A percentile compares a stretch with the other conserved stretches of the same genome.
These are phyloP conservation scores for Anaeromyces robustus DNA, from an alignment of 192 early-diverging fungal species.

Conservation along the genomic window DNA sequence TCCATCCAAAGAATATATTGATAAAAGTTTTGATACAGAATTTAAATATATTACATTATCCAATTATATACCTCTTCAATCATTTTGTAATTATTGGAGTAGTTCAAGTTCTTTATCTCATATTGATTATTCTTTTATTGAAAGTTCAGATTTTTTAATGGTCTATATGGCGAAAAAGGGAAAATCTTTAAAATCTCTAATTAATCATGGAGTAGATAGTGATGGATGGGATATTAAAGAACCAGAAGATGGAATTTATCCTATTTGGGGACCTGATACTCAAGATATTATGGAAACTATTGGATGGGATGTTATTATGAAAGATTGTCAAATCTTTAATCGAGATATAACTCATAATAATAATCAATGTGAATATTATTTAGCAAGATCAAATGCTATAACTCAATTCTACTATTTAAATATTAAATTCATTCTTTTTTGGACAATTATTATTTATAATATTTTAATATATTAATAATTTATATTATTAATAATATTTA, in stretches of 20 bases:
- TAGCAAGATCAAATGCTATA: not conserved
- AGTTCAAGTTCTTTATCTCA: not conserved
- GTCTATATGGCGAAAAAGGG: not conserved
- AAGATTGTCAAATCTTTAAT: not conserved
- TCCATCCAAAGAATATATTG: not conserved
- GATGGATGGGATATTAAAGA: not conserved
- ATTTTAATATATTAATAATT: too few relatives aligned
- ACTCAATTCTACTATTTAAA: too few relatives aligned
- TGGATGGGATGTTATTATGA: not conserved
- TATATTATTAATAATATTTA: too few relatives aligned
- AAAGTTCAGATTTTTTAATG: not conserved
- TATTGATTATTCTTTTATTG: not conserved
- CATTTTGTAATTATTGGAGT: not conserved
- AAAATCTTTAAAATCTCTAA: not conserved
- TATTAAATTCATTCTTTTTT: too few relatives aligned
- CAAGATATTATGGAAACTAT: not conserved
- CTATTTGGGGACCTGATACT: not conserved
- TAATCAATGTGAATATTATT: not conserved
- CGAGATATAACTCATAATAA: not conserved
- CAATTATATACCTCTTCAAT: not conserved
- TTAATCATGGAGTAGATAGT: not conserved
- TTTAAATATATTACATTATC: not conserved
- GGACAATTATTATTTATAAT: too few relatives aligned
- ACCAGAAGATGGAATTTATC: not conserved
- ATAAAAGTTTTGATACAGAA: not conserved